Evolutionary conservation across 305 asterid species (phyloP), one percentile per base, ranked within the genome.

Genomic region (Rubia occidens): DNA sequence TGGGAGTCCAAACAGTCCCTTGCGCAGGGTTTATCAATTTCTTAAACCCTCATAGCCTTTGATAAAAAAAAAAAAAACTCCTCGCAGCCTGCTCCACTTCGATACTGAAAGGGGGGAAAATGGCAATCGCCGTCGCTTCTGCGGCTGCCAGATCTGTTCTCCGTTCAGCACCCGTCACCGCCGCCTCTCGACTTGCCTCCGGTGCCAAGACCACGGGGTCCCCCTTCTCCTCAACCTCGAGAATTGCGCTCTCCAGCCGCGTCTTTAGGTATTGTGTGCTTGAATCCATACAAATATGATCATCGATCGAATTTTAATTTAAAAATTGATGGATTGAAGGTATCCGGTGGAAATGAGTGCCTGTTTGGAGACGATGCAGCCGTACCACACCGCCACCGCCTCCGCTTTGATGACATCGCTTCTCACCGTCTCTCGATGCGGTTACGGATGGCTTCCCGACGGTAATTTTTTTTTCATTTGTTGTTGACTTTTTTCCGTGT

Each of bases 321-420:
- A 35, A n/a, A 8, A 54, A 69, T 15, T 67, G 55, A 70, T 53
- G 37, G 26, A 60, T 49, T 71, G 59, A 76, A 93, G 98, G 84
- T 82, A 79, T 63, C 97, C 98, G 8, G 84, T 74, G 66, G 98
- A 90, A 71, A 68, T 90, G 90, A 86, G 96, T 79, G 96, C 95
- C 71, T 88, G 90, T 73, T 6, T 87, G 78, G 97, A 82, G 81
- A 83, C 97, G 39, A 70, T 90, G 85, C 93, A 85, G 78, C 97
- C 97, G 26, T 85, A 72, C 84, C 98, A 93, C 79, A 80, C 95
- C 0, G 94, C 84, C 49, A 90, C 96, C 2, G 98, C 98, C 40
- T 90, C 98, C 1, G 94, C 96, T 8, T 82, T 93, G 91, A 88
- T 93, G 97, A 93, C 95, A 1, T 93, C 98, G 2, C 89, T 88